Conservation (phyloP, 352 stramenopile species). For the Phytophthora tubulina region DNA sequence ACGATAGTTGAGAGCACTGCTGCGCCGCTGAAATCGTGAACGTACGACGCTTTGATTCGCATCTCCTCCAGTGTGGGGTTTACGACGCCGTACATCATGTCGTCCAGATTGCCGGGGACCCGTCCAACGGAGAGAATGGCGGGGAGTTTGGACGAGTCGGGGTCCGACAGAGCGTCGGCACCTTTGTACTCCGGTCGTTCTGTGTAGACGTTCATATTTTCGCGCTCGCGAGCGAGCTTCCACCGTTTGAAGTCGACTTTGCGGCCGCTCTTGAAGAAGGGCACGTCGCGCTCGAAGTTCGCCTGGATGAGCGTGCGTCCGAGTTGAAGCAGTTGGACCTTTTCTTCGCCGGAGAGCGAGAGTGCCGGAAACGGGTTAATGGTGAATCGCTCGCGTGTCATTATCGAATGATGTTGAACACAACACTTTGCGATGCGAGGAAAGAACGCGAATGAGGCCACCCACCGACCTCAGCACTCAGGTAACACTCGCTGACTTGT, state of each 20-base stretch:
- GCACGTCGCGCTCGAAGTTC: constrained; percentile 28
- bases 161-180: constrained; percentile 19
- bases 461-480: not conserved
- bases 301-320: constrained; percentile 28
- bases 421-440: not conserved
- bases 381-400: constrained; percentile 35
- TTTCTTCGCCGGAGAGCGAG: constrained; percentile 30
- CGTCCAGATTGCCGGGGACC: constrained; percentile 34
- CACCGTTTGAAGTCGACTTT: constrained; percentile 40
- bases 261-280: constrained; percentile 42
- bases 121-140: constrained; percentile 35
- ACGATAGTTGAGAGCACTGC: constrained; percentile 39
- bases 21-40: constrained; percentile 36
- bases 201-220: constrained; percentile 36
- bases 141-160: constrained; percentile 27
- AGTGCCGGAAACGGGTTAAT: constrained; percentile 41
- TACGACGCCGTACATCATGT: constrained; percentile 48
- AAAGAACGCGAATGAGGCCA: constrained; percentile 16
- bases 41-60: constrained; percentile 44
- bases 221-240: constrained; percentile 31
- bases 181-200: constrained; percentile 28
- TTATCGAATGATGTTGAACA: not conserved
- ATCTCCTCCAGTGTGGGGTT: constrained; percentile 41
- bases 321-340: constrained; percentile 32
- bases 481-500: not conserved